A percentile compares a stretch with the other conserved stretches of the same genome.
These are phyloP conservation scores for Solanum pimpinellifolium DNA, from an alignment of 257 asterid species.

Conservation along the genomic window DNA sequence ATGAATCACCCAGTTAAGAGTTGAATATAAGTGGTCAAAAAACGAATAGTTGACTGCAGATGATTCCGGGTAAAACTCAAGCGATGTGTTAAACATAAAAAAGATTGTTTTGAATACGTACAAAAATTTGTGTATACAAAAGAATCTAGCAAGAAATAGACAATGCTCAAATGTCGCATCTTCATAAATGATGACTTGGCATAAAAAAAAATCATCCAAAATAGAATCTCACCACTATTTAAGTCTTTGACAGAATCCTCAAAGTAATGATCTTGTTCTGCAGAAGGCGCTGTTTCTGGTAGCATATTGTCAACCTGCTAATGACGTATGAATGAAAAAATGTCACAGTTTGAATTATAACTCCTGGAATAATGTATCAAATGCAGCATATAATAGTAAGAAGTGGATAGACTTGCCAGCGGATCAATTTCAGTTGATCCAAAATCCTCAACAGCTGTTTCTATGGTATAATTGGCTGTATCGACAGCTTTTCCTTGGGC, in stretches of 20 bases:
- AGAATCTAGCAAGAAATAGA: background rate
- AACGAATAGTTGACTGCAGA: background rate
- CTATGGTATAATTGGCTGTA: background rate
- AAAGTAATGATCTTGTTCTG: constrained; percentile 10
- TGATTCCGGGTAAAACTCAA: background rate
- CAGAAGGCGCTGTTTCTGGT: background rate
- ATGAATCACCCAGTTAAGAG: background rate
- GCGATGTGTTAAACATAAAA: background rate
- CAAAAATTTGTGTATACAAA: background rate
- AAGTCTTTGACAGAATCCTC: constrained; percentile 17
- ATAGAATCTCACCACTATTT: constrained; percentile 19
- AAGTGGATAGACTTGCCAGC: background rate
- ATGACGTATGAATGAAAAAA: background rate
- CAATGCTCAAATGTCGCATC: background rate
- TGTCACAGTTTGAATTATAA: background rate
- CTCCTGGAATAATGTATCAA: background rate
- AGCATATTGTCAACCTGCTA: constrained; percentile 14
- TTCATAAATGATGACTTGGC: background rate
- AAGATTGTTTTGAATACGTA: background rate
- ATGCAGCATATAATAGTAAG: background rate
- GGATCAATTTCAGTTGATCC: constrained; percentile 2
- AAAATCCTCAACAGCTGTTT: background rate
- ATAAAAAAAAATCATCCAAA: constrained; percentile 2
- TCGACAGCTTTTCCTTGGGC: background rate
- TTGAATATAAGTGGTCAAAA: background rate